A percentile compares a stretch with the other conserved stretches of the same genome.
Conservation (phyloP, 2,329 filamentous ascomycete species). For the Colletotrichum sojae region DNA sequence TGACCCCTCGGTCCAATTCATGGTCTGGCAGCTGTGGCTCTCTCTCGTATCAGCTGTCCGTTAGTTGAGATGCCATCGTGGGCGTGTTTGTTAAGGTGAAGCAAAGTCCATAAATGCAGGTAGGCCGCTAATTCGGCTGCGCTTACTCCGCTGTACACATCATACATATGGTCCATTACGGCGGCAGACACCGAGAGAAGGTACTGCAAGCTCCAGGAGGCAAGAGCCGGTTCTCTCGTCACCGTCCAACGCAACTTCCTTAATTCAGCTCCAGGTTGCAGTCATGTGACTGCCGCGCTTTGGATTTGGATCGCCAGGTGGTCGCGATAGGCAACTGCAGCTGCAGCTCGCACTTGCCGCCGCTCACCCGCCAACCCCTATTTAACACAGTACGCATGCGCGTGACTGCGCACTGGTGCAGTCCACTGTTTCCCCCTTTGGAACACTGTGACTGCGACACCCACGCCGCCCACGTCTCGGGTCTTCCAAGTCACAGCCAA, state of each 20-base stretch:
- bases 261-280: neutral
- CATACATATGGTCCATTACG: no score
- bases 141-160: no score
- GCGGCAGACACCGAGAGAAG: no score
- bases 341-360: constrained; percentile 24
- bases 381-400: constrained; percentile 13
- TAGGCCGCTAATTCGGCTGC: no score
- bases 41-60: neutral
- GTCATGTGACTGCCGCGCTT: constrained; percentile 12
- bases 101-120: neutral
- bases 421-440: constrained; percentile 29
- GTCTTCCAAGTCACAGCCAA: constrained; percentile 19
- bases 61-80: neutral
- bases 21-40: constrained; percentile 38
- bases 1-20: constrained; percentile 60
- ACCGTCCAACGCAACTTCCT: constrained; percentile 3
- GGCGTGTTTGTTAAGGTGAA: neutral
- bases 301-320: neutral
- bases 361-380: constrained; percentile 23
- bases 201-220: no score
- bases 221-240: neutral
- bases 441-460: constrained; percentile 3
- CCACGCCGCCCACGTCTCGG: neutral
- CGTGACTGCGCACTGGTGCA: constrained; percentile 15
- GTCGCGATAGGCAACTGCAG: no score